Evolutionary conservation across 306 rosid genomes (phyloP), one percentile per base, ranked within the genome.

Genomic region (Myrica gale): DNA sequence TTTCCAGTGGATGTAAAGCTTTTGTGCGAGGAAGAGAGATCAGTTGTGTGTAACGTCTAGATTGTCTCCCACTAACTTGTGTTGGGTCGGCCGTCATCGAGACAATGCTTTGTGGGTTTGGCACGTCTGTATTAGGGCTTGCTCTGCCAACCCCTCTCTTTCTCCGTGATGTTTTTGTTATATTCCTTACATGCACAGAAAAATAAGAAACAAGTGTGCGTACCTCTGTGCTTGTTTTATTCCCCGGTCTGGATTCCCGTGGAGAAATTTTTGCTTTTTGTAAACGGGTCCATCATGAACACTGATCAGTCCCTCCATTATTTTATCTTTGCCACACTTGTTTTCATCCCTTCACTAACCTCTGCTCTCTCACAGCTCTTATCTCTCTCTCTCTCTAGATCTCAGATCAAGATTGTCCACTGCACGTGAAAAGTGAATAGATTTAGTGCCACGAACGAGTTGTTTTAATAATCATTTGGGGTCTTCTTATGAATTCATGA

Each of bases 1-100:
- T 48, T 11, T 0, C 16, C 10, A 48, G 52, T 48, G 52, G 52
- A 48, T 0, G 15, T 16, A 48, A 48, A 48, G 15, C 51, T 4
- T 47, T 9, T 1, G 51, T 7, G 51, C 9, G 51, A 47, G 50
- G 11, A 11, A 46, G 51, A 47, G 51, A 47, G 50, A 46, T 7
- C 32, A 42, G 73, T 16, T 74, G 85, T 70, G 84, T 79, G 56
- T 82, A 78, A 76, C 80, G 89, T 80, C 82, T 79, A 17, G 78
- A 55, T 76, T 86, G 96, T 80, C 86, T 80, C 78, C 96, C 96
- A 90, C 96, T 85, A 85, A 72, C 70, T 47, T 21, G 20, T 88
- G 91, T 74, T 82, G 76, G 84, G 96, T 90, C 92, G 92, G 92
- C 91, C 91, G 52, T 83, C 82, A 66, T 69, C 81, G 17, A 21